Evolutionary conservation across 768 basidiomycete species (phyloP).

Genomic region (Artomyces pyxidatus): DNA sequence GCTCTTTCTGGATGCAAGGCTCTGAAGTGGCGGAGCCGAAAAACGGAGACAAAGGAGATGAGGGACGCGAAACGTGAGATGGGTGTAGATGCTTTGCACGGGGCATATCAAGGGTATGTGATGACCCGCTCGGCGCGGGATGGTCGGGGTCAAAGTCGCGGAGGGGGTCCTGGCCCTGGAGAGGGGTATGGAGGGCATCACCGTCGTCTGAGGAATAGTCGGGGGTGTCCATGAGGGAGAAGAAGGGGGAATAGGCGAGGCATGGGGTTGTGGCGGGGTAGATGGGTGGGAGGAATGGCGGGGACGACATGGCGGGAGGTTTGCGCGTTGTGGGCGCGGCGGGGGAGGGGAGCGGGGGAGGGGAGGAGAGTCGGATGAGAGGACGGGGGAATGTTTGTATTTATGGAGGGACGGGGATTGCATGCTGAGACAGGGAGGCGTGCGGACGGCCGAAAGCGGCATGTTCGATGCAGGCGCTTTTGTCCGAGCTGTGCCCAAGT

Average conservation of each 20-base stretch:
- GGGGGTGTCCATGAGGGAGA: slow-evolving; percentile 10
- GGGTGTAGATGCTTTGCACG: slow-evolving; percentile 11
- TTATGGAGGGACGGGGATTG: slow-evolving; percentile 1
- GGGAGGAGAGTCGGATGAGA: neutral
- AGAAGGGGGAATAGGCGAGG: slow-evolving; percentile 6
- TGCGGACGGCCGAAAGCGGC: neutral
- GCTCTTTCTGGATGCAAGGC: neutral
- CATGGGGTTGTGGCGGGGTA: slow-evolving; percentile 8
- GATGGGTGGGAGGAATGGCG: slow-evolving; percentile 8
- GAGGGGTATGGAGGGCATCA: slow-evolving; percentile 14
- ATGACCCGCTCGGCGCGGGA: slow-evolving; percentile 5
- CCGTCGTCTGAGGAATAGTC: slow-evolving; percentile 17
- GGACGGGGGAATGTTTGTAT: slow-evolving; percentile 4
- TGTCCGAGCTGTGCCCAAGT: neutral
- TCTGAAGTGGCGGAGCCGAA: neutral
- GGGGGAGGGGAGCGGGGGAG: neutral
- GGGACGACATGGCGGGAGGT: neutral
- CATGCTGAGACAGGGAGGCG: neutral
- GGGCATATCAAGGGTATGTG: slow-evolving; percentile 6
- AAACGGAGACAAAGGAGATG: slow-evolving; percentile 11
- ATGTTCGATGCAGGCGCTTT: neutral
- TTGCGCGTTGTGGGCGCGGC: neutral
- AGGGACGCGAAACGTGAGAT: slow-evolving; percentile 13
- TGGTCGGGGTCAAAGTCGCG: slow-evolving; percentile 5
- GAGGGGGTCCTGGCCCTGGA: slow-evolving; percentile 9